Base-by-base conservation (phyloP, 2,329 filamentous ascomycete species). In the Amylocarpus encephaloides region DNA sequence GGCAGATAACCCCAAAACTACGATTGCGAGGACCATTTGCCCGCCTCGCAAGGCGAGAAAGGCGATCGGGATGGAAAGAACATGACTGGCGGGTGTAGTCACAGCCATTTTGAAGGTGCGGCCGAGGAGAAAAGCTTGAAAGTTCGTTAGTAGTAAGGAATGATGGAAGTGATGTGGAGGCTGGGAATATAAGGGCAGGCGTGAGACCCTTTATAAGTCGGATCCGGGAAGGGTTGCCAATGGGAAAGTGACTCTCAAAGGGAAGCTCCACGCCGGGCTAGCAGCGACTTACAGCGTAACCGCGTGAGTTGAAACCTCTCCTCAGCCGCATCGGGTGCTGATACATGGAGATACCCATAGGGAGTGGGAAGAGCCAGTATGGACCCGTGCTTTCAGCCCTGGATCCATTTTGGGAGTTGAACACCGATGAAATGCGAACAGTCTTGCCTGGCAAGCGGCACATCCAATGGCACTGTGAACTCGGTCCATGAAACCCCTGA, bases 321-420 rank as follows among this genome's bases (percentile, higher is more conserved):
- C 18, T 40, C 38, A 40, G 38, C 38, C 38, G 38, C 38, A 40
- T 40, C 38, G 38, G 38, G 38, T 16, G 38, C 38, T 40, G 38
- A 40, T 16, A 40, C 38, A 36, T 36, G 12, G 34, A 16, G 11
- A 13, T 34, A 34, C 32, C 13, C 13, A 16, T 16, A 36, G 32
- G 32, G 9, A 9, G 11, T 18, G 13, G 10, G n/a, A n/a, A 5
- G 10, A 40, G 18, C 38, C 38, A 40, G 19, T 40, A 15, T 18
- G 5, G 16, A 11, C 5, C 10, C 18, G 10, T n/a, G 18, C 18
- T 40, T 19, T 40, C 38, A 40, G 38, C 38, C 38, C 5, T 15
- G 18, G 6, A 16, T 19, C 38, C 38, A 16, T 16, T 16, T 19
- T 15, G 10, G 38, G 38, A 16, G 16, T 11, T 9, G 5, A 18